Base-by-base conservation (phyloP, 257 asterid genomes). In the Nicotiana benthamiana region DNA sequence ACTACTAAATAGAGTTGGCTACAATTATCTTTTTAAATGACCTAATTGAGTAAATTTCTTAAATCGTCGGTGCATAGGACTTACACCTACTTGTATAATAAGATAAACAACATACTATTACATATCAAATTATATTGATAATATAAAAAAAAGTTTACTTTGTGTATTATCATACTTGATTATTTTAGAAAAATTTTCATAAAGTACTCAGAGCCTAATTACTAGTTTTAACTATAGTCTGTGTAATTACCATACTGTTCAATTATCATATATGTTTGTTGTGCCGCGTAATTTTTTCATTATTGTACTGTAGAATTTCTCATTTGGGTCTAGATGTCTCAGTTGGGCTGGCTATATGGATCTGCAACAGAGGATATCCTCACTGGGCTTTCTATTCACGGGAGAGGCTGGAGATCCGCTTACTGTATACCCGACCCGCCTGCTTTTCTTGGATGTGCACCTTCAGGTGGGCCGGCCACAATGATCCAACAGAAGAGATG, bases 291-390 rank as follows among this genome's bases (percentile, higher is more conserved):
- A 28, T 28, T 28, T 28, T 3, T 28, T 3, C 34, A 30, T 4
- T 4, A 30, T 30, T 30, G 0, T 30, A 30, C 34, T 27, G 18
- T 63, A 27, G 4, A 4, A 62, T 4, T 26, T 64, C 15, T 61
- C 9, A 61, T 24, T 12, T 61, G 34, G 36, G 67, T 5, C 8
- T 3, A 61, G 26, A 61, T 26, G 36, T 61, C 4, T 48, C 62
- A 86, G 89, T 15, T 86, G 13, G 90, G 90, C 13, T 87, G 83
- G 83, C 80, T 87, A 16, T 87, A 85, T 76, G 90, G 90, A 67
- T 67, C 81, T 8, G 46, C 83, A 11, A 57, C 88, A 30, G 90
- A 87, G 34, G 90, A 87, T 20, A 9, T 70, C 11, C 43, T 85
- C 0, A 87, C 90, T 4, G 87, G 88, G 24, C 66, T 83, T 20